These are phyloP conservation scores for Vanrija sp. DNA, from an alignment of 1,284 basidiomycete species.

Conservation along the genomic window DNA sequence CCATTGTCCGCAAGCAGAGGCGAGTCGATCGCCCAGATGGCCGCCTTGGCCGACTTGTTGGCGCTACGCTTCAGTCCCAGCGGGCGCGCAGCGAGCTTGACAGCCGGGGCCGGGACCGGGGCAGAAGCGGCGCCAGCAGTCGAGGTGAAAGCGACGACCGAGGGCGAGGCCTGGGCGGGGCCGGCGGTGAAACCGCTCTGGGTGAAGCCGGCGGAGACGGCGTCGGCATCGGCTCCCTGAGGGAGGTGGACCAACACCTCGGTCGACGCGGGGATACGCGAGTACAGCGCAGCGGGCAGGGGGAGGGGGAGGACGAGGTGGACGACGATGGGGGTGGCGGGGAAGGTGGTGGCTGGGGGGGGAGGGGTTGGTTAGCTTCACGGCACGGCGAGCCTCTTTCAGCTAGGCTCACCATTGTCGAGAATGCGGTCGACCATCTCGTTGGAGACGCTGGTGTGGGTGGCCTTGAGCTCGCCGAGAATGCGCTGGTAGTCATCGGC, in stretches of 20 bases:
- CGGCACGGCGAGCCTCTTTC: not conserved
- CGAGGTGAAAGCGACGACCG: constrained; percentile 35
- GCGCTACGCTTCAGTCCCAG: constrained; percentile 36
- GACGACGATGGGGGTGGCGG: constrained; percentile 34
- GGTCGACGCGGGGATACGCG: constrained; percentile 40
- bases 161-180: constrained; percentile 25
- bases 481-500: constrained; percentile 43
- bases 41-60: constrained; percentile 42
- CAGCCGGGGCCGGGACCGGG: constrained; percentile 8
- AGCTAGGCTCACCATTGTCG: constrained; percentile 40
- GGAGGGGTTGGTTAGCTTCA: not conserved
- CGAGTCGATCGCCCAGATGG: constrained; percentile 48
- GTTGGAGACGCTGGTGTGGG: constrained; percentile 30
- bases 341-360: constrained; percentile 41
- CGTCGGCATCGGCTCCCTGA: constrained; percentile 25
- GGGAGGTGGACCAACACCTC: constrained; percentile 27
- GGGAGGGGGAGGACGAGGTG: constrained; percentile 47
- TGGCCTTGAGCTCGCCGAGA: constrained; percentile 31
- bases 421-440: constrained; percentile 50
- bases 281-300: constrained; percentile 34
- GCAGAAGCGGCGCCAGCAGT: constrained; percentile 24
- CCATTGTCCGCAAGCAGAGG: constrained; percentile 48
- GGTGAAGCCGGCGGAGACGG: constrained; percentile 17
- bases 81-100: constrained; percentile 23
- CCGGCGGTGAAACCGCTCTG: constrained; percentile 26